Conservation (phyloP, 441 rosid species). For the Pelargonium exstipulatum region DNA sequence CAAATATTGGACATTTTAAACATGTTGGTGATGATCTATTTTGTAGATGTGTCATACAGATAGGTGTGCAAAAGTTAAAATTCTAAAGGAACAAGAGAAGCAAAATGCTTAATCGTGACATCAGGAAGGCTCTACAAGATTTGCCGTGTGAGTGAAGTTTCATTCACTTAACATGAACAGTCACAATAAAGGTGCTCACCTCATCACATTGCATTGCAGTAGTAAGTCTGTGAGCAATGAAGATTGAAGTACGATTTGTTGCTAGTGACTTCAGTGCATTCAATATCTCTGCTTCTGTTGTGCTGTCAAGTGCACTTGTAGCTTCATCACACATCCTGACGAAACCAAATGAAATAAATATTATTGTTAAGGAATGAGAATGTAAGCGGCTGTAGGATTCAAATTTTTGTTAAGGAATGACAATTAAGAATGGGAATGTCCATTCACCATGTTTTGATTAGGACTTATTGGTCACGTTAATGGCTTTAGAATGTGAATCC, state of each 20-base stretch:
- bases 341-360: conserved; percentile 17
- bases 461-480: too few relatives aligned
- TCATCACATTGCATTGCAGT: conserved; percentile 99
- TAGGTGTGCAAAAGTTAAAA: not conserved
- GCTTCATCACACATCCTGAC: conserved; percentile 96
- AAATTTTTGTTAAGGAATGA: too few relatives aligned
- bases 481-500: too few relatives aligned
- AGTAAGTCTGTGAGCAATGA: conserved; percentile 95
- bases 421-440: too few relatives aligned
- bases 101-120: too few relatives aligned
- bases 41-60: not conserved
- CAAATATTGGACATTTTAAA: not conserved
- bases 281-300: conserved; percentile 97
- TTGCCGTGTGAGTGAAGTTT: not conserved
- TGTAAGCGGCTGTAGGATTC: not conserved
- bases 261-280: conserved; percentile 79
- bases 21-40: not conserved
- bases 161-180: not conserved
- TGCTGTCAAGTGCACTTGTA: conserved; percentile 97
- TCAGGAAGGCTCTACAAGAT: not conserved
- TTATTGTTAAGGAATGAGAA: too few relatives aligned
- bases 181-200: conserved; percentile 34
- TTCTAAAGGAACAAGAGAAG: not conserved
- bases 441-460: too few relatives aligned
- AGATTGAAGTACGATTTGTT: conserved; percentile 76